phyloP scores from a whole-genome alignment of 2,329 filamentous ascomycete genomes.

The Phialemonium atrogriseum region DNA sequence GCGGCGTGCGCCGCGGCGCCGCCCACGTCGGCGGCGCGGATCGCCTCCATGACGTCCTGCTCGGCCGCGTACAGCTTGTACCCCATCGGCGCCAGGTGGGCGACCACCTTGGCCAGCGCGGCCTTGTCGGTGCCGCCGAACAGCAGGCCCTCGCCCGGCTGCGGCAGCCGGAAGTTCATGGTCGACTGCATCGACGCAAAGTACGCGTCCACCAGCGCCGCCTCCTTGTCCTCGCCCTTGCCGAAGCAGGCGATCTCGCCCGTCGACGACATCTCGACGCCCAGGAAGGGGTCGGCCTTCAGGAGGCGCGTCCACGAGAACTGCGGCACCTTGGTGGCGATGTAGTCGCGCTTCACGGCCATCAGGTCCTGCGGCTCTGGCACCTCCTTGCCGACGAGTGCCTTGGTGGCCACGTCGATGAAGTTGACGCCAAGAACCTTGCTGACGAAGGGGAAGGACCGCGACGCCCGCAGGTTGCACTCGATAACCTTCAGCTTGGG shows the following conservation, averaged over 20 bases:
- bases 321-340: slow-evolving; percentile 96
- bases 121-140: slow-evolving; percentile 72
- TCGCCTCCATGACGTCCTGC: slow-evolving; percentile 69
- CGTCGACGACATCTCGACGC: slow-evolving; percentile 94
- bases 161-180: slow-evolving; percentile 98
- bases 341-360: slow-evolving; percentile 79
- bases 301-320: slow-evolving; percentile 98
- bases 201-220: slow-evolving; percentile 94
- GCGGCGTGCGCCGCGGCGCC: too few relatives aligned
- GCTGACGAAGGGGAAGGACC: slow-evolving; percentile 96
- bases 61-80: slow-evolving; percentile 93
- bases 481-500: slow-evolving; percentile 90
- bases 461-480: slow-evolving; percentile 94
- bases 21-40: too few relatives aligned
- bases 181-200: slow-evolving; percentile 93
- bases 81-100: slow-evolving; percentile 79
- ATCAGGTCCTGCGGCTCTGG: slow-evolving; percentile 84
- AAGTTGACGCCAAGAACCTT: slow-evolving; percentile 97
- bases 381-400: slow-evolving; percentile 76
- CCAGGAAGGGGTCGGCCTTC: slow-evolving; percentile 93
- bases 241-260: slow-evolving; percentile 99
- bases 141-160: slow-evolving; percentile 89
- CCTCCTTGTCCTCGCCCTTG: too few relatives aligned
- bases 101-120: slow-evolving; percentile 69
- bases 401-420: slow-evolving; percentile 90